These are phyloP conservation scores for Talaromyces sp. DNA, from an alignment of 2,329 filamentous ascomycete species.

Conservation along the genomic window DNA sequence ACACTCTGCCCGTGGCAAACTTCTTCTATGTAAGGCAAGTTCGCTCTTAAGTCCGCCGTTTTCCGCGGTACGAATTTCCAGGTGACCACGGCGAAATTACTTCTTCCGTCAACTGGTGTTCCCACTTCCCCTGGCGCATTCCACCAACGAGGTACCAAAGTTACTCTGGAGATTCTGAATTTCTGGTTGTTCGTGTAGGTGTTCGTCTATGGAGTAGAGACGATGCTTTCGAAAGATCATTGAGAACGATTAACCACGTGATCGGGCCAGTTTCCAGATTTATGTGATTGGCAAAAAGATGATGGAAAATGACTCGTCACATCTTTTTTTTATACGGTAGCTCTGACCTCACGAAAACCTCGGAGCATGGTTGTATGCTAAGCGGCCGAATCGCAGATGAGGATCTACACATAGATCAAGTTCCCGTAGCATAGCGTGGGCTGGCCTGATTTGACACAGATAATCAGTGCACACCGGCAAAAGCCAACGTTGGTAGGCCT, in stretches of 20 bases:
- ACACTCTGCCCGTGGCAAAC: not conserved
- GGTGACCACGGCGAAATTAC: slow-evolving; percentile 7
- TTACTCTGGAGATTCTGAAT: not conserved
- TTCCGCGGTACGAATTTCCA: not conserved
- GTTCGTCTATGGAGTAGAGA: not conserved
- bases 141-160: not conserved
- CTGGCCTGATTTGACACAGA: not conserved
- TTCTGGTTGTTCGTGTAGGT: not conserved
- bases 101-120: not conserved
- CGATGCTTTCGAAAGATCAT: not conserved
- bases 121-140: not conserved
- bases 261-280: not conserved
- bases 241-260: not conserved
- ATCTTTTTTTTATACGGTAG: not conserved
- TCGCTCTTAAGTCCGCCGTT: not conserved
- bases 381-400: not conserved
- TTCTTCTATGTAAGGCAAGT: not conserved
- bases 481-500: not conserved
- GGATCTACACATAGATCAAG: slow-evolving; percentile 6
- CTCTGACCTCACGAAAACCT: not conserved
- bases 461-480: not conserved
- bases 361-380: not conserved
- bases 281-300: not conserved
- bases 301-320: not conserved
- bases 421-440: not conserved